Base-by-base conservation (phyloP, 768 basidiomycete genomes). In the Coprinopsis strossmayeri region DNA sequence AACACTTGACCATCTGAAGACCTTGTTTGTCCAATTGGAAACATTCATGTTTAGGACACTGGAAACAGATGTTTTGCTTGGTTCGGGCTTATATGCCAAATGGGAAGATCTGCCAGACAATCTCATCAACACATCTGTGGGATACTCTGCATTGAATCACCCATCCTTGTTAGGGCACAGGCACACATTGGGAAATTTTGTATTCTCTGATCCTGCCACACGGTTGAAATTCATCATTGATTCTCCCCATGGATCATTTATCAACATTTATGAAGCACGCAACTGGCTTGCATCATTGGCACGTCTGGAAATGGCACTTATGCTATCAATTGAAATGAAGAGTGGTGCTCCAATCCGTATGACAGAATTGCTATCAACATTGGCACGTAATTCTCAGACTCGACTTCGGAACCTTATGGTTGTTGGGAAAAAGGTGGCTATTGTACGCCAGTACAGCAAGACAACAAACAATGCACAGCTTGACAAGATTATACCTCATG, bases 381-480 rank as follows among this genome's bases (percentile, higher is more conserved):
- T 49, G 5, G 18, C 25, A 3, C 25, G 21, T 1, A 49, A 49
- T 28, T 21, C 17, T 2, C 1, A 18, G 10, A 42, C 39, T 4
- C 25, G 48, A 10, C 23, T 15, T 18, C 38, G 48, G 2, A 49
- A 49, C 28, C 13, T 41, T 3, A 42, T 42, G 17, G 48, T 18
- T 5, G 28, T 49, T 23, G 48, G 48, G 2, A 17, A 32, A 3
- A 2, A 32, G 12, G 9, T 42, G 5, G 39, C 28, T 4, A 4
- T 49, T 11, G 34, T 49, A n/a, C 5, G 48, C 2, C 48, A 49
- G 34, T 49, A 49, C 40, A 42, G 3, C 39, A 49, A 49, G 21
- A 49, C 4, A 10, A 30, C 39, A 3, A 41, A 34, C 30, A 41
- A 49, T 13, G 15, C 21, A 15, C 27, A 42, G 27, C 3, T 12